These are phyloP conservation scores for Hemileia vastatrix DNA, from an alignment of 1,284 basidiomycete genomes.

Conservation along the genomic window DNA sequence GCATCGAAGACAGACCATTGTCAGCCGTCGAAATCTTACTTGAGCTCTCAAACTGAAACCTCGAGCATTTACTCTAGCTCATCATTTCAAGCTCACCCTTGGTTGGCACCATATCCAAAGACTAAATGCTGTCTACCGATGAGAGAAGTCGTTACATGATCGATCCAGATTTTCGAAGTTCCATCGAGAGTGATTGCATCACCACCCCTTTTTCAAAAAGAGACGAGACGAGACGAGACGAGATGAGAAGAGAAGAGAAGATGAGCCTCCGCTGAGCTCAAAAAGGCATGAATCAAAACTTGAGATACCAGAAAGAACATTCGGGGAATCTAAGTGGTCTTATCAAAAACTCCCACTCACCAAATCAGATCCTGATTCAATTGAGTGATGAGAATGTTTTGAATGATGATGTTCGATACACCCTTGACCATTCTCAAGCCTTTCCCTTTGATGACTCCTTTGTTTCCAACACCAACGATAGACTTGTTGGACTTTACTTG, in stretches of 20 bases:
- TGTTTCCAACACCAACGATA: conserved; percentile 28
- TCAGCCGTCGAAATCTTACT: conserved; percentile 10
- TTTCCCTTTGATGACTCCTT: conserved; percentile 39
- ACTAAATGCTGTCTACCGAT: conserved; percentile 30
- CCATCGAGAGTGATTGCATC: conserved; percentile 32
- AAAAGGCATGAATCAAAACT: too few relatives aligned
- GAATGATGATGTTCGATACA: conserved; percentile 28
- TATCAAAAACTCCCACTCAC: background rate
- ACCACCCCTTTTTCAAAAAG: conserved; percentile 45
- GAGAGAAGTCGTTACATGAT: conserved; percentile 25
- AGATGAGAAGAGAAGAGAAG: too few relatives aligned
- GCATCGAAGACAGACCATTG: too few relatives aligned
- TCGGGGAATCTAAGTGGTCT: background rate
- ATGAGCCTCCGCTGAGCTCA: too few relatives aligned
- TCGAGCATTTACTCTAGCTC: conserved; percentile 1
- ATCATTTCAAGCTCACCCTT: too few relatives aligned
- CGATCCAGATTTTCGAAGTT: conserved; percentile 32
- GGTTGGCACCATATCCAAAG: conserved; percentile 21
- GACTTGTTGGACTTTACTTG: conserved; percentile 20
- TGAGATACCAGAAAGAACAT: too few relatives aligned
- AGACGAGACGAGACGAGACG: too few relatives aligned
- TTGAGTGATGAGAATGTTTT: conserved; percentile 27
- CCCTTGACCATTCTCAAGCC: conserved; percentile 45
- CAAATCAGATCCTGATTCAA: conserved; percentile 27
- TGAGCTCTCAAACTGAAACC: conserved; percentile 5